These are phyloP conservation scores for Solanum raphanifolium DNA, from an alignment of 257 asterid genomes.

Conservation along the genomic window DNA sequence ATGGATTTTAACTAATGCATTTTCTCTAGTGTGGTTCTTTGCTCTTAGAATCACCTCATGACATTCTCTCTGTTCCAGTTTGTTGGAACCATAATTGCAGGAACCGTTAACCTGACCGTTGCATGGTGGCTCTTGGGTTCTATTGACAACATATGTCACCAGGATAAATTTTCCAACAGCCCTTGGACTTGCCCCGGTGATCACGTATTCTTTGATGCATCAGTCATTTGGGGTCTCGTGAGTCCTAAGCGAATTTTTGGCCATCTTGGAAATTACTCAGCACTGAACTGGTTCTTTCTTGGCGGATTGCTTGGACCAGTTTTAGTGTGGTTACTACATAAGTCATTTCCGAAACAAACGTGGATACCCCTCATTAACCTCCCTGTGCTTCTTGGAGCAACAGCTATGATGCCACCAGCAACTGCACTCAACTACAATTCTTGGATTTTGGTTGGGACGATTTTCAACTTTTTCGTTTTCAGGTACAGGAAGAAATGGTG, in stretches of 20 bases:
- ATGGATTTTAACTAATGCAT: neutral
- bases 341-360: constrained; percentile 26
- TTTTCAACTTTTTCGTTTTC: constrained; percentile 56
- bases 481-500: constrained; percentile 65
- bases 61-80: constrained; percentile 12
- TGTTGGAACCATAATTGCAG: constrained; percentile 38
- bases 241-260: constrained; percentile 59
- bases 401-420: constrained; percentile 56
- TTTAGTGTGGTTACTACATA: constrained; percentile 38
- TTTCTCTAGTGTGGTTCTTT: neutral
- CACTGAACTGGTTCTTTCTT: constrained; percentile 62
- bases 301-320: constrained; percentile 51
- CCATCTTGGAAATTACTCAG: constrained; percentile 38
- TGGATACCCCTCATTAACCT: constrained; percentile 72
- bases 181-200: constrained; percentile 75
- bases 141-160: constrained; percentile 28
- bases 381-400: constrained; percentile 70
- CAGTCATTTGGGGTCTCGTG: constrained; percentile 71
- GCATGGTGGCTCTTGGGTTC: constrained; percentile 38
- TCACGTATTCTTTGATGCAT: constrained; percentile 57
- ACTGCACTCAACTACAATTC: constrained; percentile 51
- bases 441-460: constrained; percentile 53
- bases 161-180: constrained; percentile 26
- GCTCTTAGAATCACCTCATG: neutral
- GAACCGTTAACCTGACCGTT: constrained; percentile 26